Evolutionary conservation across 164 flowering plant species (phyloP), one percentile per base, ranked within the genome.

Genomic region (Chimonanthus praecox): DNA sequence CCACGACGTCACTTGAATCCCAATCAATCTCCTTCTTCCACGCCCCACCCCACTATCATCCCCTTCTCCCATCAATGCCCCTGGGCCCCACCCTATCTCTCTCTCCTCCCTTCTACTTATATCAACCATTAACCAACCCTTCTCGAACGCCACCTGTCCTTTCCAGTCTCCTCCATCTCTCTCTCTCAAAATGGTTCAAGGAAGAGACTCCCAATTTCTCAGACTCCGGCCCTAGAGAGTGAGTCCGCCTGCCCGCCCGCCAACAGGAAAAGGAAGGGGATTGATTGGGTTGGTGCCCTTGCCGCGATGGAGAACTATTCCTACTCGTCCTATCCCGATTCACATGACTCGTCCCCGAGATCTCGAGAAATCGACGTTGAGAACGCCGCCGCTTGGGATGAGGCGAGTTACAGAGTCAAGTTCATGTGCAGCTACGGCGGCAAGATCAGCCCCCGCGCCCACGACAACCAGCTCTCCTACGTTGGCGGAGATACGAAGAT

Each of bases 401-500:
- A 88, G 3, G 54, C 80, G 0, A 84, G 71, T 62, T 84, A 85
- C 83, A 86, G 82, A 74, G 90, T 88, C 79, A 91, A 87, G 71
- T 83, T 92, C 75, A 85, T 92, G 90, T 92, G 97, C 84, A 90
- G 94, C 72, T 92, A 85, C 47, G 94, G 94, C 74, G 98, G 98
- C 4, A 88, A 87, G 69, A 92, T 92, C 75, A 90, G 79, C 16
- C 96, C 92, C 11, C 75, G 94, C 1, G 86, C 88, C 4, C 88
- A 88, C 69, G 97, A 92, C 71, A 86, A 90, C 73, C 96, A 86
- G 75, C 85, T 92, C 33, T 71, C 92, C 3, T 92, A 92, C 80
- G 78, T 88, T 60, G 96, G 92, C 33, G 97, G 97, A 7, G 96
- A 90, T 33, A 92, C 96, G 64, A 92, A 92, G 83, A 92, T 90